Evolutionary conservation across 495 filamentous ascomycete species (phyloP), one percentile per base, ranked within the genome.

Genomic region (Pseudoneurospora amorphoporcata): DNA sequence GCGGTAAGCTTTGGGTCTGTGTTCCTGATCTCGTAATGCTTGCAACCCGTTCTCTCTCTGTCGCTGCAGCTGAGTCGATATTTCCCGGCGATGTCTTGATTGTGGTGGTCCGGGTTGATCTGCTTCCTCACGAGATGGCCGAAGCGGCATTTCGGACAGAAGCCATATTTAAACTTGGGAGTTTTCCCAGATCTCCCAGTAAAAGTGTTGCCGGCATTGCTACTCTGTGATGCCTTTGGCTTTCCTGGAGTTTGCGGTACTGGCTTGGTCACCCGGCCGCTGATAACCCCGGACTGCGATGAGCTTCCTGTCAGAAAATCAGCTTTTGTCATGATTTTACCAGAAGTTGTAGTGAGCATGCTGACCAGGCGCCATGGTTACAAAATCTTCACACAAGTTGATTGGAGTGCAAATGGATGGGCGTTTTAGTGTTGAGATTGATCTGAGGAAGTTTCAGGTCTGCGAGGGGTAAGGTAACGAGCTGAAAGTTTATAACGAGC

Each of bases 61-160:
- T 75, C 68, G 71, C 75, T 76, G 73, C 75, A 76, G 17, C 68
- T 65, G 65, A 73, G 74, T 14, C 68, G 69, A 39, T 69, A 72
- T 32, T 70, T 70, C 32, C 71, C 75, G 12, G 58, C 32, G 4
- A 65, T 65, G 69, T 71, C 35, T 16, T 38, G 17, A 16, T 58
- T 69, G 7, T 3, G 2, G 12, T 69, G 71, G 14, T 69, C 23
- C 38, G 39, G 75, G n/a, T 72, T 70, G 69, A 68, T 69, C 32
- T 40, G 70, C 17, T 37, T 19, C n/a, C 72, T 70, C n/a, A 74
- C 45, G 39, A 72, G 74, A 17, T 70, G 68, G 42, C 76, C 76
- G 9, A 41, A 73, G 8, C 4, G 5, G 70, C 76, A 77, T 42
- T 47, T 8, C 1, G 76, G 76, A 43, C 76, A 77, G 17, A 61